These are phyloP conservation scores for Asclepias syriaca DNA, from an alignment of 257 asterid genomes.

Conservation along the genomic window DNA sequence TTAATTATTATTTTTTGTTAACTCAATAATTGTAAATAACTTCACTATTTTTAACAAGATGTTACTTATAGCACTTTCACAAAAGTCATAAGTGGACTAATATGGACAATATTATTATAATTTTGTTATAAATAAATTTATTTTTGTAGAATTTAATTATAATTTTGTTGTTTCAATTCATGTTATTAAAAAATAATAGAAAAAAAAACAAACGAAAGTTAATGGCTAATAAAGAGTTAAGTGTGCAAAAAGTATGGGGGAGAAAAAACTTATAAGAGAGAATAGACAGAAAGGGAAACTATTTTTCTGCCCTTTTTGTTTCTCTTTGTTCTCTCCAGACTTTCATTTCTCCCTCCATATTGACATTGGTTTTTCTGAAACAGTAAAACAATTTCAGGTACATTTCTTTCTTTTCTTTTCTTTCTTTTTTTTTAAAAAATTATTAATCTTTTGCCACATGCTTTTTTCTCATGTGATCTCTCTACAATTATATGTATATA, in stretches of 20 bases:
- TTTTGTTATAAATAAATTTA: too few relatives aligned
- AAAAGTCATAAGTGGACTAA: too few relatives aligned
- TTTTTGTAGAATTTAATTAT: too few relatives aligned
- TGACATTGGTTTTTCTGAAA: slow-evolving; percentile 25
- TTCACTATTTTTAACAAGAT: too few relatives aligned
- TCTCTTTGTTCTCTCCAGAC: slow-evolving; percentile 13
- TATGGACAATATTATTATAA: too few relatives aligned
- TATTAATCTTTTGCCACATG: neutral
- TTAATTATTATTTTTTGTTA: too few relatives aligned
- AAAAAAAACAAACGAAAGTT: neutral
- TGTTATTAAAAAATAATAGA: too few relatives aligned
- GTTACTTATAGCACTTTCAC: too few relatives aligned
- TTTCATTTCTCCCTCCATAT: slow-evolving; percentile 31
- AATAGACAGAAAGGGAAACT: neutral
- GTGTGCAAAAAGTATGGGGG: neutral
- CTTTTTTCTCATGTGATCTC: slow-evolving; percentile 49
- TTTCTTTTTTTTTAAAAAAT: too few relatives aligned
- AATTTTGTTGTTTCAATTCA: too few relatives aligned
- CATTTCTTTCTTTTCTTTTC: slow-evolving; percentile 9
- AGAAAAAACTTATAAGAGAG: neutral
- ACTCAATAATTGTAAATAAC: too few relatives aligned
- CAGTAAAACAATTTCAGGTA: slow-evolving; percentile 28
- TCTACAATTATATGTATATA: slow-evolving; percentile 12
- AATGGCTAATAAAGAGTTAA: neutral
- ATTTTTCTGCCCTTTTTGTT: slow-evolving; percentile 15